A percentile compares a stretch with the other conserved stretches of the same genome.
Conservation (phyloP, 2,329 filamentous ascomycete species). For the Pseudogymnoascus sp. region DNA sequence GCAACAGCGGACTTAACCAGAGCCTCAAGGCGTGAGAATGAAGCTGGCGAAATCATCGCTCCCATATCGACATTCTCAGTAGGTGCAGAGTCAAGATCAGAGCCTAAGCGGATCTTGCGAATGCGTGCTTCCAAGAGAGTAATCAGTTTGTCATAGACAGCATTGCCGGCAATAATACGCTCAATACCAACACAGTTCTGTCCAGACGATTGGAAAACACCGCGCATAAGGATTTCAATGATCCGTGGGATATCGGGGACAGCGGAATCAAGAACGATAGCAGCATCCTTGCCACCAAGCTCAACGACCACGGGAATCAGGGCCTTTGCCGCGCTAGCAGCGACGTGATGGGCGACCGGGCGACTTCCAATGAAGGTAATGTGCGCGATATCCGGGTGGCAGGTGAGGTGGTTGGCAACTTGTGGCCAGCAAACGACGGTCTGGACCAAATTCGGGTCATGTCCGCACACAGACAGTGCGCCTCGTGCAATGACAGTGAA, state of each 20-base stretch:
- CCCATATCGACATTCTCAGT: constrained; percentile 68
- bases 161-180: constrained; percentile 74
- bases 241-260: constrained; percentile 61
- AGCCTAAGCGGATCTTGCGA: constrained; percentile 67
- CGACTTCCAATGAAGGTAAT: constrained; percentile 94
- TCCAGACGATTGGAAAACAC: constrained; percentile 88
- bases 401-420: constrained; percentile 73
- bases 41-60: constrained; percentile 76
- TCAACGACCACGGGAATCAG: constrained; percentile 88
- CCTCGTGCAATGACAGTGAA: constrained; percentile 73
- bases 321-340: constrained; percentile 73
- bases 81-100: constrained; percentile 44
- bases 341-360: constrained; percentile 80
- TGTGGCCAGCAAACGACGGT: constrained; percentile 82
- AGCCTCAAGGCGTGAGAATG: constrained; percentile 68
- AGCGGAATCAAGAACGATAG: constrained; percentile 75
- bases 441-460: constrained; percentile 77
- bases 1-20: constrained; percentile 72
- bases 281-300: constrained; percentile 90
- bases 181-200: constrained; percentile 99
- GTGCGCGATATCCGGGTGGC: constrained; percentile 77
- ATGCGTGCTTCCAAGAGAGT: constrained; percentile 67
- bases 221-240: constrained; percentile 77
- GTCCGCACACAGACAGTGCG: constrained; percentile 75
- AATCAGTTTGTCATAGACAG: constrained; percentile 69